Evolutionary conservation across 1,284 basidiomycete genomes (phyloP), one percentile per base, ranked within the genome.

Genomic region (Sutorius eximius): DNA sequence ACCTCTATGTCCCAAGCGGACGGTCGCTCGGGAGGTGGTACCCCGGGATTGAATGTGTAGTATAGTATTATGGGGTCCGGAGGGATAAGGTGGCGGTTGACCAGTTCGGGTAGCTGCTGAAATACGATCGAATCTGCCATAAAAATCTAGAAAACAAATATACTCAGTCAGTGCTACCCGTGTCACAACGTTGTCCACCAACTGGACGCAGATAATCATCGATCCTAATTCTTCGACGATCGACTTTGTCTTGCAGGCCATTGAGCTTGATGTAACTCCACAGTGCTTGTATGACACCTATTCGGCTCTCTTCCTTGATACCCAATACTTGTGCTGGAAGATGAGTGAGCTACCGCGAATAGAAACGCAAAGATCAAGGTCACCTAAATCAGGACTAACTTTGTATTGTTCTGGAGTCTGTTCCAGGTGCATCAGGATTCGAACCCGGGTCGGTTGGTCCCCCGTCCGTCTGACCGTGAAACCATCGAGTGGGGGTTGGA

Each of bases 251-350:
- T 72, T 97, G 92, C 18, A 98, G 78, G 22, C 87, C 86, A 58
- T 91, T 81, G 18, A 88, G 76, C 71, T 96, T 96, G 74, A 98
- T 90, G 64, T 97, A 95, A 64, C 89, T 91, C 95, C 95, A 98
- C 11, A 98, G 71, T 0, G 91, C 84, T 55, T 91, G 86, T 38
- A 98, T 82, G 18, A 93, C 83, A 12, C 89, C 92, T 12, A 89
- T 77, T 24, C 93, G 82, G 37, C 91, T 94, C 37, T 93, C 94
- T 69, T 98, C 92, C 59, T 89, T 88, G 63, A 96, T 79, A 22
- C 86, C 88, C 38, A 98, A 77, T 30, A 96, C 72, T 42, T 78
- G 80, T 0, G 82, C 86, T 77, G 55, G 2, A 37, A 36, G n/a
- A 2, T 15, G 16, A 43, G 13, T 66, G 22, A 65, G 68, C 33